Percentiles rank a stretch among this genome's conserved stretches.
Evolutionary conservation across 495 filamentous ascomycete species (phyloP).

Genomic region (Alectoria sarmentosa): DNA sequence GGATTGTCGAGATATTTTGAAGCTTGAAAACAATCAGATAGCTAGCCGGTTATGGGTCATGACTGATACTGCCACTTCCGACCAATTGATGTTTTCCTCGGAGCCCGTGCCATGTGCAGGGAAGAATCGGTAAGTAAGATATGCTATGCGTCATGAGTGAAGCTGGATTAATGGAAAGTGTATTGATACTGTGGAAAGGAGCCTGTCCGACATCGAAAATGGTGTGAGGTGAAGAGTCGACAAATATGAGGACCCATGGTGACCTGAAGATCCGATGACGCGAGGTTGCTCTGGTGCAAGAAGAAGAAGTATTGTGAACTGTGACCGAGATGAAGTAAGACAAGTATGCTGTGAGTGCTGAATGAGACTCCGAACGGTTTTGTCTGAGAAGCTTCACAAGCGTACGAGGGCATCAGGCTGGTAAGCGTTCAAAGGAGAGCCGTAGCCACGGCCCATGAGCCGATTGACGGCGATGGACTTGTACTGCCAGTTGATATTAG

Average conservation of each 20-base stretch:
- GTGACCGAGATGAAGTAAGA: not conserved
- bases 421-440: conserved; percentile 17
- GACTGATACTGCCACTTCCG: not conserved
- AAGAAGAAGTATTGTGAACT: not conserved
- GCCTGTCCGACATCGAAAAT: not conserved
- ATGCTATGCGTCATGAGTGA: not conserved
- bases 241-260: not conserved
- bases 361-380: not conserved
- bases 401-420: not conserved
- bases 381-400: not conserved
- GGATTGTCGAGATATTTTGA: not conserved
- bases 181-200: not conserved
- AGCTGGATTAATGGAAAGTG: not conserved
- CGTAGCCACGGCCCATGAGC: conserved; percentile 18
- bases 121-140: not conserved
- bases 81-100: not conserved
- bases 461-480: conserved; percentile 12
- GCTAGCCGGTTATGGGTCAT: not conserved
- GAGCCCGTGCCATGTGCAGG: not conserved
- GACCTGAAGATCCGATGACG: not conserved
- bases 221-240: conserved; percentile 3
- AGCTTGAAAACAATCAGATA: not conserved
- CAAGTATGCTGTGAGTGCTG: not conserved
- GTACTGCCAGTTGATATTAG: conserved; percentile 18
- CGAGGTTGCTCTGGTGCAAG: not conserved